Conservation (phyloP, 805 yeast genomes). For the Sugiyamaella smithiae region DNA sequence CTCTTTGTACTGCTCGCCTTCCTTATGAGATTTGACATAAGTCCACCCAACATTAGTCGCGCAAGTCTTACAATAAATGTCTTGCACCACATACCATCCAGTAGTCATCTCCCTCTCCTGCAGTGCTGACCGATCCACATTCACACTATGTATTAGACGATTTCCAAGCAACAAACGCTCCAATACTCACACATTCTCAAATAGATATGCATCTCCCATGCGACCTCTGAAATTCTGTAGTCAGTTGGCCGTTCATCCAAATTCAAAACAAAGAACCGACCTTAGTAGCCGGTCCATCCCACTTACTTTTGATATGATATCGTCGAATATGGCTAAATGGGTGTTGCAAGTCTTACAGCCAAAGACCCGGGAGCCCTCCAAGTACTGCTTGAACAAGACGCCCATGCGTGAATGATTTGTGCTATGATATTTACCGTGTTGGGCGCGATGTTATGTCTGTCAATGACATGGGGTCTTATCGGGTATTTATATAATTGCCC, state of each 20-base stretch:
- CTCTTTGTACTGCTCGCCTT: conserved; percentile 55
- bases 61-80: conserved; percentile 56
- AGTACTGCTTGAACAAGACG: conserved; percentile 43
- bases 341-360: conserved; percentile 43
- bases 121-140: conserved; percentile 38
- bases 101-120: conserved; percentile 54
- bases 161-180: not conserved
- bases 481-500: not conserved
- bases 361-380: conserved; percentile 35
- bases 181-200: conserved; percentile 41
- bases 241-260: not conserved
- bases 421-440: not conserved
- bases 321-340: conserved; percentile 38
- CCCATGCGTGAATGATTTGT: conserved; percentile 39
- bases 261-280: not conserved
- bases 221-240: conserved; percentile 48
- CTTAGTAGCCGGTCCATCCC: conserved; percentile 16
- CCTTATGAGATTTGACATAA: conserved; percentile 48
- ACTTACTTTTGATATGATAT: conserved; percentile 38
- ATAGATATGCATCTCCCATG: conserved; percentile 57
- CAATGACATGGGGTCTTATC: not conserved
- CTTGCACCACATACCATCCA: conserved; percentile 56
- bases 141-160: conserved; percentile 33
- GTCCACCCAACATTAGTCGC: conserved; percentile 59
- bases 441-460: not conserved